phyloP scores from a whole-genome alignment of 768 basidiomycete species.

The Hemileccinum impolitum region DNA sequence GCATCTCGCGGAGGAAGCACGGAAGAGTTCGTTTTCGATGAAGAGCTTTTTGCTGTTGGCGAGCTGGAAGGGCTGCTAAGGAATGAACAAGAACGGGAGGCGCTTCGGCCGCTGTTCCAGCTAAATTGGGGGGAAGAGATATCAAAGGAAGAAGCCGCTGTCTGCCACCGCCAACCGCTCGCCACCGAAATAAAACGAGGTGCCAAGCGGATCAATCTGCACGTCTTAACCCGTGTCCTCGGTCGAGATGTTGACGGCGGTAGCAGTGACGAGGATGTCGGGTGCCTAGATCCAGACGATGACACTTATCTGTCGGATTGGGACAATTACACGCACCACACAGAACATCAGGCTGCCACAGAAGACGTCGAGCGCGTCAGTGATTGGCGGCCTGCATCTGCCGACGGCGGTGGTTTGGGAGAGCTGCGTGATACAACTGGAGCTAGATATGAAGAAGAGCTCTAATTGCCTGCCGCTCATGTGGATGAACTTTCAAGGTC shows the following conservation, averaged over 20 bases:
- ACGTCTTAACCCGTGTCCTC: slow-evolving; percentile 52
- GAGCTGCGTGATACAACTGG: slow-evolving; percentile 8
- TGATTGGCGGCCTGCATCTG: slow-evolving; percentile 44
- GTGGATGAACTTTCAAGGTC: background rate
- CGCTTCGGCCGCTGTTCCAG: slow-evolving; percentile 36
- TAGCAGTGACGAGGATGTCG: slow-evolving; percentile 19
- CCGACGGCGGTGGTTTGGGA: slow-evolving; percentile 24
- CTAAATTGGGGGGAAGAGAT: slow-evolving; percentile 36
- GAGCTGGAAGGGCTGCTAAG: slow-evolving; percentile 65
- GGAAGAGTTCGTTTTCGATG: slow-evolving; percentile 52
- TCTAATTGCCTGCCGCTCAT: slow-evolving; percentile 9
- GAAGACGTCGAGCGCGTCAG: slow-evolving; percentile 38
- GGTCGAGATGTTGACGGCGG: slow-evolving; percentile 26
- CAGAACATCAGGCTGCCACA: slow-evolving; percentile 5
- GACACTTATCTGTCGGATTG: slow-evolving; percentile 12
- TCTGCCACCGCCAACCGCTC: background rate
- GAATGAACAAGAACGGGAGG: slow-evolving; percentile 46
- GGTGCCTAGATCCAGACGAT: slow-evolving; percentile 22
- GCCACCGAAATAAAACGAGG: slow-evolving; percentile 29
- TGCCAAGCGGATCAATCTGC: slow-evolving; percentile 49
- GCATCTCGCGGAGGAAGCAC: slow-evolving; percentile 55
- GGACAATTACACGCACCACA: slow-evolving; percentile 11
- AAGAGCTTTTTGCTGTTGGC: slow-evolving; percentile 67
- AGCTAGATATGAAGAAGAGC: slow-evolving; percentile 32
- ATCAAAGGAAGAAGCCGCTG: slow-evolving; percentile 23